Evolutionary conservation across 495 filamentous ascomycete genomes (phyloP), one percentile per base, ranked within the genome.

Genomic region (Talaromyces wortmannii): DNA sequence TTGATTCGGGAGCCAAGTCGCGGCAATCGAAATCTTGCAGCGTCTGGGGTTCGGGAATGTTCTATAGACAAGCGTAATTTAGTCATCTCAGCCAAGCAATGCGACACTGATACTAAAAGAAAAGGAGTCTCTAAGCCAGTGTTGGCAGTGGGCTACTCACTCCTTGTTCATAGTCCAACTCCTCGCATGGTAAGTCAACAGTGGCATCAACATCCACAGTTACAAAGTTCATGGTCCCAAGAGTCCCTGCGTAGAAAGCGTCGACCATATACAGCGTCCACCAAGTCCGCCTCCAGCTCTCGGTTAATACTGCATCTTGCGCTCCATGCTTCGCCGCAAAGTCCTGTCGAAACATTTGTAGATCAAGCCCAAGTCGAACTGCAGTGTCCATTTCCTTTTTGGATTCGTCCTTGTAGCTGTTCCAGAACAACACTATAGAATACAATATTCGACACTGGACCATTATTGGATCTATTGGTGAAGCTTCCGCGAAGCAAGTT

Each of bases 161-260:
- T 56, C 83, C 85, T 47, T 72, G 75, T 43, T 72, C 64, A 72
- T 86, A 94, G 45, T 88, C 77, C n/a, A 70, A 66, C 63, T 94
- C 86, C 56, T 92, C 88, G 60, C 88, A 92, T 2, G 89, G 89
- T n/a, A 92, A 68, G 10, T 74, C 78, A 4, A 84, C 84, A 36
- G 83, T 80, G 7, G 78, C 67, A 45, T 70, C 65, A 45, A 88
- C 73, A 45, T 80, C 72, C 52, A 78, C 77, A 32, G 85, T 69
- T 30, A 71, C 59, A 57, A 87, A 85, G 2, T 56, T 55, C 59
- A 61, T 63, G 0, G 65, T 69, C 5, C 62, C 61, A 33, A 65
- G 48, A 12, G 65, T 69, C 5, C 68, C 68, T 1, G 67, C 62
- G 30, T 63, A 66, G 31, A 64, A 65, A 33, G 59, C 61, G 16